Conservation (phyloP, 495 filamentous ascomycete species). For the Paragyromitra xinjiangensis region DNA sequence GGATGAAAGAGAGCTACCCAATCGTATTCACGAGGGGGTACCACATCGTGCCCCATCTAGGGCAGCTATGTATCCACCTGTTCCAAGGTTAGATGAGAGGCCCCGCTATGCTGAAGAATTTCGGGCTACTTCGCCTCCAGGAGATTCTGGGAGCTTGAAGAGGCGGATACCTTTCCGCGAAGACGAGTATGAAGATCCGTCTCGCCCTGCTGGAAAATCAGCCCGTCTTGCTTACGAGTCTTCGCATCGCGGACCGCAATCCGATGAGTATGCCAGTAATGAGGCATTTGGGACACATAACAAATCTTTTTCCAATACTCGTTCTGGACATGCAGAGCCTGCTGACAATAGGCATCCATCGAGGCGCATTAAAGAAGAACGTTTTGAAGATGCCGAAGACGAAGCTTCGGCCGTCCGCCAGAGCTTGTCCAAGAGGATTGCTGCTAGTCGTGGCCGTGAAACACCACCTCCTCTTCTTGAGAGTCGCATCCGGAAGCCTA, state of each 20-base stretch:
- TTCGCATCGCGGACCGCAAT: constrained; percentile 46
- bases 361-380: constrained; percentile 49
- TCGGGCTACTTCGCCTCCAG: constrained; percentile 40
- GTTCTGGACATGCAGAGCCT: constrained; percentile 52
- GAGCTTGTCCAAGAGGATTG: constrained; percentile 54
- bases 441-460: constrained; percentile 51
- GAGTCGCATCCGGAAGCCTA: constrained; percentile 48
- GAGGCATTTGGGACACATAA: constrained; percentile 51
- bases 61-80: constrained; percentile 53
- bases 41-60: constrained; percentile 51
- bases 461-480: constrained; percentile 51
- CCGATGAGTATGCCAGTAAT: constrained; percentile 53
- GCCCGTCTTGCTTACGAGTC: constrained; percentile 46
- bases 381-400: constrained; percentile 53
- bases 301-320: constrained; percentile 44
- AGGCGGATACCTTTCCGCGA: constrained; percentile 55
- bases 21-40: constrained; percentile 40
- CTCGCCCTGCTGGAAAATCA: constrained; percentile 51
- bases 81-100: constrained; percentile 52
- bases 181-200: constrained; percentile 51
- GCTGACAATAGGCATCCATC: constrained; percentile 53
- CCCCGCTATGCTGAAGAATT: constrained; percentile 51
- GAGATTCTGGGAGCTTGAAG: constrained; percentile 50
- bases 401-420: constrained; percentile 55
- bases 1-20: constrained; percentile 54